Evolutionary conservation across 495 filamentous ascomycete species (phyloP).

Genomic region (Aspergillus indologenus): DNA sequence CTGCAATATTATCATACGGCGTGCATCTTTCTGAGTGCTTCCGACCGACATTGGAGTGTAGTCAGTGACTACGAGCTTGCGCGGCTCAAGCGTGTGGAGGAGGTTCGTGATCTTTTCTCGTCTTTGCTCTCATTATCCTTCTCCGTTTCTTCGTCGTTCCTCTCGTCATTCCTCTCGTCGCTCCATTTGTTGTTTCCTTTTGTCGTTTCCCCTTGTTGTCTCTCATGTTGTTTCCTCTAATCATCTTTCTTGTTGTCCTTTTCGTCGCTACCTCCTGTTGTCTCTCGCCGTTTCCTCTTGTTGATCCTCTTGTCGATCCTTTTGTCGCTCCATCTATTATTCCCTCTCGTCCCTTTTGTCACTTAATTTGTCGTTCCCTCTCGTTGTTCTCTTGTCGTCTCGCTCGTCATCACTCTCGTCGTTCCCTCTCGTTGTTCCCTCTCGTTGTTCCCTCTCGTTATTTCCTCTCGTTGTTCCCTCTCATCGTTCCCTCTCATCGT

Average conservation of each 20-base stretch:
- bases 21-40: conserved; percentile 33
- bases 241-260: too few relatives aligned
- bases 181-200: too few relatives aligned
- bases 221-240: too few relatives aligned
- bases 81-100: conserved; percentile 26
- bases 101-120: conserved; percentile 20
- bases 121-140: background rate
- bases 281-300: too few relatives aligned
- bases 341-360: too few relatives aligned
- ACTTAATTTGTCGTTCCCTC: too few relatives aligned
- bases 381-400: background rate
- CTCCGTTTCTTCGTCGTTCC: background rate
- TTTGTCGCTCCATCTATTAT: too few relatives aligned
- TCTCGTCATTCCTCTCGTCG: background rate
- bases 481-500: background rate
- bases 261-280: too few relatives aligned
- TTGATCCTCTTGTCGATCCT: too few relatives aligned
- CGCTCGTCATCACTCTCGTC: background rate
- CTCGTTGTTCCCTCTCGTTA: background rate
- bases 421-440: background rate
- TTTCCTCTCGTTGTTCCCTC: background rate
- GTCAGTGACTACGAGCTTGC: conserved; percentile 32
- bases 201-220: too few relatives aligned
- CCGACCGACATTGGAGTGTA: conserved; percentile 21
- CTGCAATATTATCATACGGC: conserved; percentile 39